Conservation (phyloP, 225 moss, liverwort and hornwort genomes). For the Lunularia cruciata region DNA sequence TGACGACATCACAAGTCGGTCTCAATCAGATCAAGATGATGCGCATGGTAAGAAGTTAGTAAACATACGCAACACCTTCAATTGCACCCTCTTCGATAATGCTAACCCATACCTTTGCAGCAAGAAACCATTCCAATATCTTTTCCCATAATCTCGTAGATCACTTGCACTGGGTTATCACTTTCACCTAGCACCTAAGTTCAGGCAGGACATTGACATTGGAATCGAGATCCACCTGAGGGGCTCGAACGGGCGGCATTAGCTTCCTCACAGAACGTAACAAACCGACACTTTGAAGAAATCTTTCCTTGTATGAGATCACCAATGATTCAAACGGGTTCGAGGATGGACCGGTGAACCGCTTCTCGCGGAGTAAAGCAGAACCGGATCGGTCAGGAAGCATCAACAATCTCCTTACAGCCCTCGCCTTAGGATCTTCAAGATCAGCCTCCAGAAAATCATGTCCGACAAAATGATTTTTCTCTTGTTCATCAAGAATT, state of each 20-base stretch:
- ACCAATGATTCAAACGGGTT: constrained; percentile 78
- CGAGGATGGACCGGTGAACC: constrained; percentile 51
- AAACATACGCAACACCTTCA: too few species aligned
- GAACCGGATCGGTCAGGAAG: constrained; percentile 52
- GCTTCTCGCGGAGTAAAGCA: constrained; percentile 46
- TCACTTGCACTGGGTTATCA: too few species aligned
- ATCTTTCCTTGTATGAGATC: constrained; percentile 60
- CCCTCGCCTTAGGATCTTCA: constrained; percentile 64
- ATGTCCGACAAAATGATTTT: neutral
- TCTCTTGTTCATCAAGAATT: constrained; percentile 39
- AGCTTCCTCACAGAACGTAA: constrained; percentile 73
- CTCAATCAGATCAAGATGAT: too few species aligned
- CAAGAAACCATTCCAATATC: too few species aligned
- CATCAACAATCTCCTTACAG: constrained; percentile 65
- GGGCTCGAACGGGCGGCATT: constrained; percentile 84
- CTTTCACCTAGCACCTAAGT: too few species aligned
- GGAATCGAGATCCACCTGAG: constrained; percentile 63
- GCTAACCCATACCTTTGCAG: too few species aligned
- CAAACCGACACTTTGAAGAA: constrained; percentile 56
- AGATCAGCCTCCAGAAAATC: constrained; percentile 41
- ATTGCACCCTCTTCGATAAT: too few species aligned
- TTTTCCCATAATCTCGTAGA: too few species aligned
- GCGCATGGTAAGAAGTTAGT: too few species aligned
- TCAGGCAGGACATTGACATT: too few species aligned
- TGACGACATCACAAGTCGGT: too few species aligned